phyloP scores from a whole-genome alignment of 2,329 filamentous ascomycete genomes.

The Graphilbum sp. region DNA sequence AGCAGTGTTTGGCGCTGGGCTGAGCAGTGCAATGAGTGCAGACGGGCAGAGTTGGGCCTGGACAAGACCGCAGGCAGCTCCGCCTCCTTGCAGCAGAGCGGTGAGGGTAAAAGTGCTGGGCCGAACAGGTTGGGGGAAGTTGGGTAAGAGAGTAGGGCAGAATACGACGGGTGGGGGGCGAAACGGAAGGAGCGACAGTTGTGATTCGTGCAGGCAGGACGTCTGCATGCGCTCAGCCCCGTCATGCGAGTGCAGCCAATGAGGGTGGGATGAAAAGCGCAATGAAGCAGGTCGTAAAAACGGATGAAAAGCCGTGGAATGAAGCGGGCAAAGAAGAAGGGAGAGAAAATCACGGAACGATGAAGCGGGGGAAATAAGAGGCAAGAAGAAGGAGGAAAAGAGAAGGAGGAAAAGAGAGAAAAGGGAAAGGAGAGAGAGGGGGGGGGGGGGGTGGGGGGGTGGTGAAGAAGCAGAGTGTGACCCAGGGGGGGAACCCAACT shows the following conservation, averaged over 20 bases:
- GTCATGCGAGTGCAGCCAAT: not conserved
- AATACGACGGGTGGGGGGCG: not conserved
- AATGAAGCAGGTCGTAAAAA: not conserved
- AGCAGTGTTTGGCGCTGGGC: no score
- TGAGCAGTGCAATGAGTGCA: no score
- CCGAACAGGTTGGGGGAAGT: not conserved
- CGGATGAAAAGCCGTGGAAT: not conserved
- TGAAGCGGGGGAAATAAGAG: no score
- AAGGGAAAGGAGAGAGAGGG: not conserved
- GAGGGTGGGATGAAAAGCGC: not conserved
- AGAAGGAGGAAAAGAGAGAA: not conserved
- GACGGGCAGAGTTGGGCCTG: no score
- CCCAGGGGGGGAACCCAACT: no score
- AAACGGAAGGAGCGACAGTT: not conserved
- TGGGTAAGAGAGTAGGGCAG: not conserved
- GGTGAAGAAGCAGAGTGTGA: not conserved
- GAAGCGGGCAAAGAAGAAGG: not conserved
- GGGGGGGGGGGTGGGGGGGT: not conserved
- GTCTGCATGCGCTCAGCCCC: not conserved
- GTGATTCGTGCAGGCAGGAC: not conserved
- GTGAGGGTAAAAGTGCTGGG: no score
- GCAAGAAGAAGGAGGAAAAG: not conserved
- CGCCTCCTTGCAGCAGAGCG: no score
- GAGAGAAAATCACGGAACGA: no score
- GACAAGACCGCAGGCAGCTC: no score